Percentiles rank a stretch among this genome's conserved stretches.
These are phyloP conservation scores for Cryptococcus sp. DNA, from an alignment of 1,284 basidiomycete species.

Conservation along the genomic window DNA sequence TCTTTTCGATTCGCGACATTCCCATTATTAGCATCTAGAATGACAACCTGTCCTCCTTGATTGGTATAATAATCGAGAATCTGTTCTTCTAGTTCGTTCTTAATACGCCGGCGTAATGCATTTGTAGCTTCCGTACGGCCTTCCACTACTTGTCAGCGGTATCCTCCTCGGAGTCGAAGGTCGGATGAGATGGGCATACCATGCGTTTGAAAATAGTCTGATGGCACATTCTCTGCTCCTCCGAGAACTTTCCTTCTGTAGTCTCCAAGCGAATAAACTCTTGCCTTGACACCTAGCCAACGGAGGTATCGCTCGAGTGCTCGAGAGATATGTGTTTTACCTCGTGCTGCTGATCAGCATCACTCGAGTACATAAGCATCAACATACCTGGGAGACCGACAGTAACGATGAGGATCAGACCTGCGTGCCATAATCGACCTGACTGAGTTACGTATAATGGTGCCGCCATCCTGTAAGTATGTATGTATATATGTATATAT, in stretches of 20 bases:
- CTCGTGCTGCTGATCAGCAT: conserved; percentile 58
- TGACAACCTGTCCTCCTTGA: conserved; percentile 81
- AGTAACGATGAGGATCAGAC: conserved; percentile 87
- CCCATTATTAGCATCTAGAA: conserved; percentile 99
- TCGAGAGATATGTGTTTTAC: conserved; percentile 94
- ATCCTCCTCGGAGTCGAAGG: no score
- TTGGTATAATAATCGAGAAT: conserved; percentile 85
- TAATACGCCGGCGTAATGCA: conserved; percentile 66
- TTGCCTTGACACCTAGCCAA: conserved; percentile 96
- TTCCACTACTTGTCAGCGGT: neutral
- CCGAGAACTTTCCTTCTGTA: conserved; percentile 87
- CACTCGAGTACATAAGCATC: neutral
- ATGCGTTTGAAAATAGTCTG: conserved; percentile 78
- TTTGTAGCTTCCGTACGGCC: conserved; percentile 73
- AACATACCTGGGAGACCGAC: conserved; percentile 70
- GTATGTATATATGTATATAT: neutral
- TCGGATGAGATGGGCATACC: no score
- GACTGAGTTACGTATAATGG: conserved; percentile 74
- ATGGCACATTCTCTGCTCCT: conserved; percentile 76
- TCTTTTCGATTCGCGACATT: conserved; percentile 62
- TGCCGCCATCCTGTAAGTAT: conserved; percentile 61
- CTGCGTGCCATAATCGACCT: conserved; percentile 81
- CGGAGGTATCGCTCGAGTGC: conserved; percentile 92
- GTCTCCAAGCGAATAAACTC: conserved; percentile 91
- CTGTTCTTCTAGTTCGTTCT: conserved; percentile 74